A percentile compares a stretch with the other conserved stretches of the same genome.
Conservation (phyloP, 495 filamentous ascomycete genomes). For the Podospora tetraspora region DNA sequence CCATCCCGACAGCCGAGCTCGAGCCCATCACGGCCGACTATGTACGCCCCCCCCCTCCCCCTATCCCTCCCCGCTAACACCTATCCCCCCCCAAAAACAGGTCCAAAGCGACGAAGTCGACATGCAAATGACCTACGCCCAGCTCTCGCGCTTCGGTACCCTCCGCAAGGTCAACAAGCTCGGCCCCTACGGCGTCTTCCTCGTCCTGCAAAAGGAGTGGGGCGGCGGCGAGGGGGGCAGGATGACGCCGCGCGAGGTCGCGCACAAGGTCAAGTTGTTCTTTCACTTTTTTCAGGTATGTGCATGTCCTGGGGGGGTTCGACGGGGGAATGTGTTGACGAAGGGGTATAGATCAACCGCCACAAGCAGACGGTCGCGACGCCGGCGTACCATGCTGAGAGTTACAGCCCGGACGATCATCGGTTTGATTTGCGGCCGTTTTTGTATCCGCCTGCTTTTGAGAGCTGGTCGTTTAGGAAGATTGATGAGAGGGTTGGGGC, state of each 20-base stretch:
- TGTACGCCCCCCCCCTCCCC: constrained; percentile 23
- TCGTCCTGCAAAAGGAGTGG: constrained; percentile 67
- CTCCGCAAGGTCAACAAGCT: constrained; percentile 69
- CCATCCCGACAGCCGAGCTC: constrained; percentile 77
- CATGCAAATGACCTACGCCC: constrained; percentile 48
- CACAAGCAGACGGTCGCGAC: constrained; percentile 67
- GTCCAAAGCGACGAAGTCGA: constrained; percentile 12
- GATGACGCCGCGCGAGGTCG: constrained; percentile 33
- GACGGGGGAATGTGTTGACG: no score
- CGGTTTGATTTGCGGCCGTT: constrained; percentile 63
- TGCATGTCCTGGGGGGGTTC: no score
- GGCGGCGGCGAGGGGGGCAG: constrained; percentile 41
- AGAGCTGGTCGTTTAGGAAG: constrained; percentile 48
- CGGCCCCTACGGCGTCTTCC: constrained; percentile 67
- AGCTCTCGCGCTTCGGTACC: constrained; percentile 35
- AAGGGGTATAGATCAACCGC: no score
- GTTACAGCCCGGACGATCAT: constrained; percentile 36
- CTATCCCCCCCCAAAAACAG: constrained; percentile 6
- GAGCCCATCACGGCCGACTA: constrained; percentile 55
- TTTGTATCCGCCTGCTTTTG: constrained; percentile 45
- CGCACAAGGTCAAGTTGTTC: constrained; percentile 66
- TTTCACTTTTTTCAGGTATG: constrained; percentile 42
- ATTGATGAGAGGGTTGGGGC: constrained; percentile 43
- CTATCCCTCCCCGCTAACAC: no score
- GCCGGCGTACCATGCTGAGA: constrained; percentile 41